Evolutionary conservation across 805 yeast genomes (phyloP).

Genomic region (Lipomyces lipofer): DNA sequence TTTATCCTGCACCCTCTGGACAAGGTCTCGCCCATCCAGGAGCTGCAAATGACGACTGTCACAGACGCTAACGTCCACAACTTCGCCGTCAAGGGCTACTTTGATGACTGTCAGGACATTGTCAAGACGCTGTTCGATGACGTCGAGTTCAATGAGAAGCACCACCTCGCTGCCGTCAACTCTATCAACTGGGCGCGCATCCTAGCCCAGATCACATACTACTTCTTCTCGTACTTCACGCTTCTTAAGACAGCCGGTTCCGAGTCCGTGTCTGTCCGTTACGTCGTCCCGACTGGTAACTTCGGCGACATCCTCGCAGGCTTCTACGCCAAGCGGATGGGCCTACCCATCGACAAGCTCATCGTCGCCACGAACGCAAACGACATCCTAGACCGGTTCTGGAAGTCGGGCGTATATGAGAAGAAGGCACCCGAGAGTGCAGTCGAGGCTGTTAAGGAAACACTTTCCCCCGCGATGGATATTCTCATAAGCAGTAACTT

Average conservation of each 20-base stretch:
- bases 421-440: slow-evolving; percentile 44
- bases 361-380: slow-evolving; percentile 95
- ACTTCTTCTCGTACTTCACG: slow-evolving; percentile 88
- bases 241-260: slow-evolving; percentile 41
- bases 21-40: slow-evolving; percentile 96
- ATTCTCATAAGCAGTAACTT: slow-evolving; percentile 92
- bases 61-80: slow-evolving; percentile 92
- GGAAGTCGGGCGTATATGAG: slow-evolving; percentile 81
- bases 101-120: slow-evolving; percentile 97
- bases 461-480: slow-evolving; percentile 98
- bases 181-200: slow-evolving; percentile 99
- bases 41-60: slow-evolving; percentile 97
- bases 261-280: slow-evolving; percentile 57
- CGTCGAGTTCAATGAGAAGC: slow-evolving; percentile 76
- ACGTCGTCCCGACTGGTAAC: slow-evolving; percentile 96
- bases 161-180: slow-evolving; percentile 96
- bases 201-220: slow-evolving; percentile 95
- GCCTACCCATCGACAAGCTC: slow-evolving; percentile 81
- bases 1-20: slow-evolving; percentile 97
- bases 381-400: slow-evolving; percentile 90
- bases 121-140: slow-evolving; percentile 94
- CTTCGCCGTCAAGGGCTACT: slow-evolving; percentile 90
- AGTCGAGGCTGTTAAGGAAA: slow-evolving; percentile 69
- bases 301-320: slow-evolving; percentile 98
- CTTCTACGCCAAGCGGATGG: slow-evolving; percentile 91